A percentile compares a stretch with the other conserved stretches of the same genome.
Evolutionary conservation across 1,284 basidiomycete species (phyloP).

Genomic region (Gymnopus androsaceus): DNA sequence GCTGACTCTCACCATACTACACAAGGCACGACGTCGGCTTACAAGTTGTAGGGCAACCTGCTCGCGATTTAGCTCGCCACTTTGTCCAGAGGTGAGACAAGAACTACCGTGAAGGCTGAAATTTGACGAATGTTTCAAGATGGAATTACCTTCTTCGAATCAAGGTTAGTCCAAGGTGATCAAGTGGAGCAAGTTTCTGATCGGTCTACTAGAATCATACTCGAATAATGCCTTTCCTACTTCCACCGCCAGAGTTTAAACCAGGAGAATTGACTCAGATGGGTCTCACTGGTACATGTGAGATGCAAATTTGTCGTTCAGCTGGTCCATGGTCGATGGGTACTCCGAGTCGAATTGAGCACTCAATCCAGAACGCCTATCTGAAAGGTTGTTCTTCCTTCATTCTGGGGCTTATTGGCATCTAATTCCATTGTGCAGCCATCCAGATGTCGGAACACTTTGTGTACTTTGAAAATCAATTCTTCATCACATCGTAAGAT

Average conservation of each 20-base stretch:
- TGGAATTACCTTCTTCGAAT: conserved; percentile 93
- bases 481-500: conserved; percentile 91
- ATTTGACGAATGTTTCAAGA: conserved; percentile 39
- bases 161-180: conserved; percentile 57
- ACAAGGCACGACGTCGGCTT: conserved; percentile 92
- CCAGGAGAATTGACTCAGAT: conserved; percentile 78
- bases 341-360: conserved; percentile 83
- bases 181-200: not conserved
- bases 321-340: conserved; percentile 97
- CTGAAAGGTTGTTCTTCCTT: conserved; percentile 63
- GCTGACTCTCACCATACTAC: not conserved
- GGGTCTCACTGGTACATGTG: conserved; percentile 93
- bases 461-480: conserved; percentile 97
- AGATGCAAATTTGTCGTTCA: conserved; percentile 95
- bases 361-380: conserved; percentile 95
- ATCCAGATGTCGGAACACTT: conserved; percentile 95
- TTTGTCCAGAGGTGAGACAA: conserved; percentile 80
- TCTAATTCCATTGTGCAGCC: conserved; percentile 48
- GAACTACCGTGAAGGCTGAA: conserved; percentile 13
- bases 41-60: conserved; percentile 96
- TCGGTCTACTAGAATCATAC: conserved; percentile 73
- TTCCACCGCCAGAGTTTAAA: conserved; percentile 93
- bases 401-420: not conserved
- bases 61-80: conserved; percentile 92
- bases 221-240: conserved; percentile 88